Conservation (phyloP, 2,329 filamentous ascomycete genomes). For the Leptographium wingfieldii region DNA sequence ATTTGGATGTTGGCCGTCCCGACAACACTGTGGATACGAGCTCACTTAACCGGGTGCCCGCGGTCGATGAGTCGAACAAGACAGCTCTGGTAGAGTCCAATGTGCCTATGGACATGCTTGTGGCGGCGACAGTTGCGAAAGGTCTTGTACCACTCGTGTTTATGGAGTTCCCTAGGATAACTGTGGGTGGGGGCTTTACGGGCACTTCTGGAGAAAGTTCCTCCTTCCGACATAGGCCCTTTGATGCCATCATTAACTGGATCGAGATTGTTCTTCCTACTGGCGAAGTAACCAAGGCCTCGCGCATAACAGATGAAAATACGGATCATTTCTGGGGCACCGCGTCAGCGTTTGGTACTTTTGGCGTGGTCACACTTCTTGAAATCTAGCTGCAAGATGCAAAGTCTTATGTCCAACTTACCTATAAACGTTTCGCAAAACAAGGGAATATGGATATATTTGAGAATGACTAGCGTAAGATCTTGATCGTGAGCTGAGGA, state of each 20-base stretch:
- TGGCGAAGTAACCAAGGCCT: slow-evolving; percentile 39
- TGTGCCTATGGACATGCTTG: slow-evolving; percentile 53
- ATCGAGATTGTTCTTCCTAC: slow-evolving; percentile 52
- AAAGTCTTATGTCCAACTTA: slow-evolving; percentile 40
- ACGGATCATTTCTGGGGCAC: slow-evolving; percentile 46
- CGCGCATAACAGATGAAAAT: slow-evolving; percentile 23
- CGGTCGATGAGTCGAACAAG: slow-evolving; percentile 37
- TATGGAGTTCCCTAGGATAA: slow-evolving; percentile 62
- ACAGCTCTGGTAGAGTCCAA: slow-evolving; percentile 56
- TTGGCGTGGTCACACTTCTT: slow-evolving; percentile 48
- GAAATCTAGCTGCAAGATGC: slow-evolving; percentile 44
- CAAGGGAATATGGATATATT: too few relatives aligned
- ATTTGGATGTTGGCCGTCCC: slow-evolving; percentile 47
- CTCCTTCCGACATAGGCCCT: slow-evolving; percentile 53
- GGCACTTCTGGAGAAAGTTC: slow-evolving; percentile 56
- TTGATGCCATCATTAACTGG: slow-evolving; percentile 48
- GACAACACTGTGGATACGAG: slow-evolving; percentile 56
- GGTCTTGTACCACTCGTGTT: slow-evolving; percentile 51
- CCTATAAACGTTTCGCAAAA: slow-evolving; percentile 25
- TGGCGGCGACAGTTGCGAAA: slow-evolving; percentile 40
- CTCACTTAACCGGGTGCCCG: slow-evolving; percentile 47
- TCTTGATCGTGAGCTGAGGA: too few relatives aligned
- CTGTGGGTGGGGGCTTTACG: slow-evolving; percentile 52
- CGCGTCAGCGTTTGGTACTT: slow-evolving; percentile 44
- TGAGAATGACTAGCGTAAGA: too few relatives aligned